Percentiles rank a stretch among this genome's conserved stretches.
These are phyloP conservation scores for Cutaneotrichosporon sp. DNA, from an alignment of 1,284 basidiomycete genomes.

Conservation along the genomic window DNA sequence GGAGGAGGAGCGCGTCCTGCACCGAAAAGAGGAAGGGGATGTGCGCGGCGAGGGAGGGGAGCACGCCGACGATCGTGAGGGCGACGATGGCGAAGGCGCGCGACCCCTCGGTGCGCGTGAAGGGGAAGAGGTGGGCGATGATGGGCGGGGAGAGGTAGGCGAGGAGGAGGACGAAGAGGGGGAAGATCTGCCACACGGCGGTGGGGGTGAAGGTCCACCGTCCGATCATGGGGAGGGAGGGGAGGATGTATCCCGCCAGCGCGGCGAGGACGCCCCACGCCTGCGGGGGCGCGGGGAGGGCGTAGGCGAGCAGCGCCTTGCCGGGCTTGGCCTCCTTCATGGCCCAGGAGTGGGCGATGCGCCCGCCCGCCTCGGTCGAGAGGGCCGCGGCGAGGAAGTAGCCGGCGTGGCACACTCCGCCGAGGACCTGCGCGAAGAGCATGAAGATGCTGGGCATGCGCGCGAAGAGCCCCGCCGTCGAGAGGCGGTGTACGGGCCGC, in stretches of 20 bases:
- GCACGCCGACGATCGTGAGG: neutral
- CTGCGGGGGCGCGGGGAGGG: neutral
- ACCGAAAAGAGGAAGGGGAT: neutral
- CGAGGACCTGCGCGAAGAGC: neutral
- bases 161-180: neutral
- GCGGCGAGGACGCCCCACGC: neutral
- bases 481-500: neutral
- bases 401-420: neutral
- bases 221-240: neutral
- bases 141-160: neutral
- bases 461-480: neutral
- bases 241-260: neutral
- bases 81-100: conserved; percentile 3
- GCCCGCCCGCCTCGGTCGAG: neutral
- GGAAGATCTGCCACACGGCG: neutral
- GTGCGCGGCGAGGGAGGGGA: neutral
- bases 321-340: neutral
- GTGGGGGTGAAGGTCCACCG: neutral
- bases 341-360: neutral
- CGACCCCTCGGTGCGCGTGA: neutral
- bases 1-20: neutral
- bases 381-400: neutral
- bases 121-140: neutral
- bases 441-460: neutral
- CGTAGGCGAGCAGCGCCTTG: neutral